Base-by-base conservation (phyloP, 1,139 yeast genomes). In the Geotrichum citri-aurantii region DNA sequence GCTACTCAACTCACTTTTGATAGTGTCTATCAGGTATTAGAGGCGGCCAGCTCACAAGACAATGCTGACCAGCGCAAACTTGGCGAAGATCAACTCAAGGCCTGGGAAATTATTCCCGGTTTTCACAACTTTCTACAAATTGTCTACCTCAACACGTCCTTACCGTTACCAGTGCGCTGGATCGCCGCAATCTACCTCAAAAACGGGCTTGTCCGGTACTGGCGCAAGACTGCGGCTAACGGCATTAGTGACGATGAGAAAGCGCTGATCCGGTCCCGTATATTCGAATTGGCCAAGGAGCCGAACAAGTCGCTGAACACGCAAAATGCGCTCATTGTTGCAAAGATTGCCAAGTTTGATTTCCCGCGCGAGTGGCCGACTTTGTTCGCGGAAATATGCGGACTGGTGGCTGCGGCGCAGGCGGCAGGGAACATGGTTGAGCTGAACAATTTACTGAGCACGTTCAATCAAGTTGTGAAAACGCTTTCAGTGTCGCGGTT, bases 351-450 rank as follows among this genome's bases (percentile, higher is more conserved):
- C 29, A 75, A 97, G 56, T 78, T 84, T 58, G 99, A 93, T 67
- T 93, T 88, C 70, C 98, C 98, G 0, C 71, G 75, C 8, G 92
- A 86, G 53, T 93, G 98, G 98, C 91, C 95, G 0, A 73, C 79
- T 1, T 70, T 91, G 31, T 86, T 92, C 67, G 91, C 86, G 59
- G 84, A 84, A 14, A 65, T 91, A 1, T 81, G 81, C 21, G 68
- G 69, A 2, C 75, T 84, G 33, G 74, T 88, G 52, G 77, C 75
- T 48, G 69, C 75, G 19, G 77, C 79, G 1, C 66, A 70, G 19
- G 64, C 66, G 6, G 65, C 71, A 55, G 77, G 76, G 40, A 82
- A 85, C 64, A 68, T 81, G 50, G 75, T 81, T 0, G 79, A 81
- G 54, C 74, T 84, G 12, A 82, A 84, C 68, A 88, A 90, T 66